A percentile compares a stretch with the other conserved stretches of the same genome.
Evolutionary conservation across 495 filamentous ascomycete genomes (phyloP).

Genomic region (Hypoxylon lenormandii): DNA sequence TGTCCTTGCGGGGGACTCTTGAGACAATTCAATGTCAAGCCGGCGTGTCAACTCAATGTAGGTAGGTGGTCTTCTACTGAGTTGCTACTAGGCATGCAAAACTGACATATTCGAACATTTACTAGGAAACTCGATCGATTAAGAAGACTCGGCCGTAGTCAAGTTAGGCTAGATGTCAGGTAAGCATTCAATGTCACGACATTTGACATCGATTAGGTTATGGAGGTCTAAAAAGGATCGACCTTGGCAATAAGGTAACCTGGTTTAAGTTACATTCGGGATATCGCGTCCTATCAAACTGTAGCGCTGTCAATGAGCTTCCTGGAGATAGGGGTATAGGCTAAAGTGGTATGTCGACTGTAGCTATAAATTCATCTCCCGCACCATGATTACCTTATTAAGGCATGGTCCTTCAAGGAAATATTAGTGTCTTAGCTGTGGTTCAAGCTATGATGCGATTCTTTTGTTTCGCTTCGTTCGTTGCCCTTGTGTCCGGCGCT

Average conservation of each 20-base stretch:
- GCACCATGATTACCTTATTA: neutral
- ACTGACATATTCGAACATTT: neutral
- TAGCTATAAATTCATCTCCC: neutral
- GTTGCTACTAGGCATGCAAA: neutral
- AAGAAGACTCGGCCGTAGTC: neutral
- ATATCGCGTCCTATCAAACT: neutral
- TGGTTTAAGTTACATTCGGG: conserved; percentile 14
- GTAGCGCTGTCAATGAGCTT: neutral
- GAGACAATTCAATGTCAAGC: neutral
- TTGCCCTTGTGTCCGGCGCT: neutral
- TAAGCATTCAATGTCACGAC: neutral
- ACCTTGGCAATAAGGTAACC: neutral
- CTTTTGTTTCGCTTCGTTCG: neutral
- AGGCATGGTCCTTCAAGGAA: neutral
- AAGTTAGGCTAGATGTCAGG: too few species aligned
- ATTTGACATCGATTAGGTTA: neutral
- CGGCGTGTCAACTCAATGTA: neutral
- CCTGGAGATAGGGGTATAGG: conserved; percentile 15
- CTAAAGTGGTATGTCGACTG: conserved; percentile 20
- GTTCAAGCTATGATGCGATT: neutral
- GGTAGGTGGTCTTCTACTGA: neutral
- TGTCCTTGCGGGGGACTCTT: neutral
- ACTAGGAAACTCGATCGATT: neutral
- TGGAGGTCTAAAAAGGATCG: neutral
- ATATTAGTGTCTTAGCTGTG: neutral